Conservation (phyloP, 805 yeast genomes). For the Millerozyma miso region DNA sequence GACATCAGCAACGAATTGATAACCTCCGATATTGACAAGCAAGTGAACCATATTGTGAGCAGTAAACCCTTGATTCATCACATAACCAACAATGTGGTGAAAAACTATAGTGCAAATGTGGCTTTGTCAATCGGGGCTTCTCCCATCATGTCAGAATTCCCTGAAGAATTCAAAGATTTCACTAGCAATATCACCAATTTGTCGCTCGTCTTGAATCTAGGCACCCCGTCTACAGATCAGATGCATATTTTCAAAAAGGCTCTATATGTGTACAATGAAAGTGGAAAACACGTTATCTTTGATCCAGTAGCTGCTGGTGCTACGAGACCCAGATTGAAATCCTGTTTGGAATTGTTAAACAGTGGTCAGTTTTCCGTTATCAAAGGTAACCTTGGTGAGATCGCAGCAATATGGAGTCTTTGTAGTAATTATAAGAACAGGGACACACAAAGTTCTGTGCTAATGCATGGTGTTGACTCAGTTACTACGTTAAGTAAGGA, state of each 20-base stretch:
- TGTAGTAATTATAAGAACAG: constrained; percentile 18
- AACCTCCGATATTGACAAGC: neutral
- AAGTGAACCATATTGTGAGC: constrained; percentile 14
- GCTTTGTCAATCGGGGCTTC: constrained; percentile 80
- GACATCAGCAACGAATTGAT: neutral
- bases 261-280: constrained; percentile 50
- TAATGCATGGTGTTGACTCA: constrained; percentile 75
- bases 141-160: constrained; percentile 81
- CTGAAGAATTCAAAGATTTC: constrained; percentile 64
- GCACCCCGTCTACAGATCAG: constrained; percentile 53
- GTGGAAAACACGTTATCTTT: constrained; percentile 61
- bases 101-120: constrained; percentile 82
- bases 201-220: constrained; percentile 67
- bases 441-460: constrained; percentile 13
- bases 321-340: constrained; percentile 48
- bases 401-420: constrained; percentile 50
- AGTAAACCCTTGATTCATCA: constrained; percentile 73
- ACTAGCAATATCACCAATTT: constrained; percentile 47
- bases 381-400: constrained; percentile 87
- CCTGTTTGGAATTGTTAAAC: constrained; percentile 48
- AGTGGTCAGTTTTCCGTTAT: constrained; percentile 61
- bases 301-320: constrained; percentile 97
- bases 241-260: constrained; percentile 48
- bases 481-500: constrained; percentile 19
- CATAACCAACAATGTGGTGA: constrained; percentile 84